Evolutionary conservation across 352 stramenopile genomes (phyloP), one percentile per base, ranked within the genome.

Genomic region (Hyaloperonospora brassicae): DNA sequence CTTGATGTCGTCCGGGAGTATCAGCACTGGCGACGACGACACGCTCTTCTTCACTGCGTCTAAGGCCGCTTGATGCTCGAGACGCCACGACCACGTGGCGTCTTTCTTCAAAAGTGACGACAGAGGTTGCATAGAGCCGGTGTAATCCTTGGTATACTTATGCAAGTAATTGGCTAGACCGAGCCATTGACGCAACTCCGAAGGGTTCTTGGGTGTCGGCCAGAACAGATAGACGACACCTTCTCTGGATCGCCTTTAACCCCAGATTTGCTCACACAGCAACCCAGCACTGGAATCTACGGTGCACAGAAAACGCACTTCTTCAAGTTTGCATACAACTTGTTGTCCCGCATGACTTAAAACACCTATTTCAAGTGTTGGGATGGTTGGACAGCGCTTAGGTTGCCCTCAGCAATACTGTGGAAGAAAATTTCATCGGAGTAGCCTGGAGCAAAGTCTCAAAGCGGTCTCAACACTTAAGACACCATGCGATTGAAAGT

Each of bases 261-360:
- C 0, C 49, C 49, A 0, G 36, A 1, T 24, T 24, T 45, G 34
- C 51, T 38, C 10, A 64, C 36, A 25, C 57, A 69, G 25, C 66
- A 58, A 1, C 53, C 49, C 0, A 77, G 38, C 13, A 67, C 44
- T 0, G 57, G 64, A n/a, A 71, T 73, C 35, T 68, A 52, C 0
- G 17, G 27, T 1, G 47, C 46, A 24, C 48, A 57, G 34, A 70
- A 62, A 27, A 68, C 44, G 36, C 55, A 74, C 42, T 72, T 68
- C 14, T 55, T 55, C 1, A 66, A 14, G 17, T 66, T 68, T 0
- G 48, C 54, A 47, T 63, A 71, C 8, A 71, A 39, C 36, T 70
- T 60, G 43, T 59, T 55, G 5, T 61, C 47, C 0, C 50, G 24
- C 55, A 64, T 68, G 31, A 36, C 8, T 30, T 64, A 35, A 34